phyloP scores from a whole-genome alignment of 2,329 filamentous ascomycete species.

The Lachnellula cervina region DNA sequence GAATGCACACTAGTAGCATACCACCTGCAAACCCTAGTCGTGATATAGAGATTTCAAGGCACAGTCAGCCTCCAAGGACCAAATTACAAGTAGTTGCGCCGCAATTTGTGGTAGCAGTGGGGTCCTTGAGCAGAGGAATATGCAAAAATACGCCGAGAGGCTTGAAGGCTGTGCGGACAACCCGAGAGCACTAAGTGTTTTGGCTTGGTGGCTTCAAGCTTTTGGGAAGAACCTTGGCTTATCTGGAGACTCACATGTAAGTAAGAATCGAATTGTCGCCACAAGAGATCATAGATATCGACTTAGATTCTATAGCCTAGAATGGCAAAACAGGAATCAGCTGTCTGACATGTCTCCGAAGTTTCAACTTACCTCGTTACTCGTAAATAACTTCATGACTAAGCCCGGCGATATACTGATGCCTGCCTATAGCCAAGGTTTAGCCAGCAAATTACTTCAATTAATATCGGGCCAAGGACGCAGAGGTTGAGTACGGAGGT shows the following conservation, averaged over 20 bases:
- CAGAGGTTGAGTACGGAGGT: not conserved
- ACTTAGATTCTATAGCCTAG: no score
- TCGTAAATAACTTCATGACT: no score
- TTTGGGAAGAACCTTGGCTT: no score
- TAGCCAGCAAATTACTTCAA: not conserved
- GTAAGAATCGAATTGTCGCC: no score
- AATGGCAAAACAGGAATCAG: no score
- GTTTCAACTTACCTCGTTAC: no score
- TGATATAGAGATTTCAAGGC: not conserved
- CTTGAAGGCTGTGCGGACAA: conserved; percentile 2
- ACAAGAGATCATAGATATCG: no score
- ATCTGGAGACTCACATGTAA: no score
- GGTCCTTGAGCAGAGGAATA: no score
- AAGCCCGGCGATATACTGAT: no score
- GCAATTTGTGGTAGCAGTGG: not conserved
- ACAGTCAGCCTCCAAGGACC: not conserved
- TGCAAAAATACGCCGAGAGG: not conserved
- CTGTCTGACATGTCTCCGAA: no score
- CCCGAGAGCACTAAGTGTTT: not conserved
- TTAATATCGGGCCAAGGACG: not conserved
- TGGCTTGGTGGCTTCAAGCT: not conserved
- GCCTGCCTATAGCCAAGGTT: not conserved
- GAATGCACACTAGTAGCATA: not conserved
- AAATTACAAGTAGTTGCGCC: not conserved
- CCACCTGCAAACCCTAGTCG: not conserved